Percentiles rank a stretch among this genome's conserved stretches.
These are phyloP conservation scores for Heliamphora exappendiculata DNA, from an alignment of 148 eudicot genomes.

Conservation along the genomic window DNA sequence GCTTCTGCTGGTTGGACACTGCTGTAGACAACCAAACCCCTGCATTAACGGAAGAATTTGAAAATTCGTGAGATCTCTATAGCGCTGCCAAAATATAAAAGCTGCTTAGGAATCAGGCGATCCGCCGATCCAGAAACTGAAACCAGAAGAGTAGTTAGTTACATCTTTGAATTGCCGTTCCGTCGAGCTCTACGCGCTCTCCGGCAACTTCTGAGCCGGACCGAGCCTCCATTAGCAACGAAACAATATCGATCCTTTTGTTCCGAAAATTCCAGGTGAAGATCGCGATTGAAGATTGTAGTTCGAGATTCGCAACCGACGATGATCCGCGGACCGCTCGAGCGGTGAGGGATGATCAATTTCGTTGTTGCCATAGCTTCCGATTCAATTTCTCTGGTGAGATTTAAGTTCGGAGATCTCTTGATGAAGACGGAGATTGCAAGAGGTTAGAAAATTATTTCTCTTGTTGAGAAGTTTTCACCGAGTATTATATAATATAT, in stretches of 20 bases:
- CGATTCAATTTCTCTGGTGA: background rate
- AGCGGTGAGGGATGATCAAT: background rate
- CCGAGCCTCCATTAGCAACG: background rate
- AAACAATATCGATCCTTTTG: background rate
- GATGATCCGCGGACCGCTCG: background rate
- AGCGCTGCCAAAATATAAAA: background rate
- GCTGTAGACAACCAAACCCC: background rate
- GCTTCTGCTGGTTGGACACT: slow-evolving; percentile 4
- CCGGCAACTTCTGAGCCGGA: background rate
- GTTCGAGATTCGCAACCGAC: background rate
- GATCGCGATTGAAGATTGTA: background rate
- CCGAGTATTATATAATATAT: too few species aligned
- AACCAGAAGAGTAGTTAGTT: background rate
- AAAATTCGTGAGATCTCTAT: too few species aligned
- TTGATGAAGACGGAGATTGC: background rate
- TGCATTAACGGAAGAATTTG: background rate
- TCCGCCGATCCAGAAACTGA: background rate
- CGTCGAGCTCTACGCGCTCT: background rate
- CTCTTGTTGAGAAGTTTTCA: too few species aligned
- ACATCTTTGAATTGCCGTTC: background rate
- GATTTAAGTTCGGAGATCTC: background rate
- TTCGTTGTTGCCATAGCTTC: background rate
- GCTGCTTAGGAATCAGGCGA: background rate
- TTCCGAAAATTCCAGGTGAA: background rate
- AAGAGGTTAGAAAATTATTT: too few species aligned